Evolutionary conservation across 1,139 yeast species (phyloP), one percentile per base, ranked within the genome.

Genomic region (Hemisphaericaspora xylofermentans): DNA sequence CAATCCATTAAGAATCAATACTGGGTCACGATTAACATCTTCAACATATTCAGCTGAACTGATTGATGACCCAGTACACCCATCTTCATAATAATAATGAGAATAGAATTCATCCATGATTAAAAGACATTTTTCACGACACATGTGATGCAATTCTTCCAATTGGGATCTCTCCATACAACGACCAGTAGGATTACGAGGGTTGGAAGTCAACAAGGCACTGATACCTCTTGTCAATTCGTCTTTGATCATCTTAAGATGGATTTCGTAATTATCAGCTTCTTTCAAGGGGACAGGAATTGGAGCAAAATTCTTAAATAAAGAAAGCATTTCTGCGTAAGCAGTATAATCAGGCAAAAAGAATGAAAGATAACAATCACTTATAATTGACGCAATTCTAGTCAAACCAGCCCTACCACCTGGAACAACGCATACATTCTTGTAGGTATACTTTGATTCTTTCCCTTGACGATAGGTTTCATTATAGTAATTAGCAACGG

Each of bases 401-500:
- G 83, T 80, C 48, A 81, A 63, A 0, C 86, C 87, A 16, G 85
- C 84, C 54, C 87, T 69, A 3, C 87, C 87, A 25, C 87, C 87
- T 7, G 87, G 86, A 2, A 81, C 85, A 50, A 81, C 71, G 58
- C 84, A 80, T 18, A 81, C 85, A 51, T 80, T 80, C 54, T 79
- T 82, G 63, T 77, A 77, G 15, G 85, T 78, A 56, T 81, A 81
- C 58, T 80, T 74, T 27, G 82, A 76, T 17, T 58, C 51, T 54
- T 69, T 72, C 39, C 68, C 71, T 43, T 67, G 54, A 52, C 87
- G 72, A 58, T 79, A 80, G 19, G 78, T 71, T 34, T 67, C 79
- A 52, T 81, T 81, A 64, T 81, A 81, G 46, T 74, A 66, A 46
- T 78, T 64, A 5, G 86, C 86, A 40, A 81, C 83, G 0, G 86